These are phyloP conservation scores for Dipodascus albidus DNA, from an alignment of 805 yeast species.

Conservation along the genomic window DNA sequence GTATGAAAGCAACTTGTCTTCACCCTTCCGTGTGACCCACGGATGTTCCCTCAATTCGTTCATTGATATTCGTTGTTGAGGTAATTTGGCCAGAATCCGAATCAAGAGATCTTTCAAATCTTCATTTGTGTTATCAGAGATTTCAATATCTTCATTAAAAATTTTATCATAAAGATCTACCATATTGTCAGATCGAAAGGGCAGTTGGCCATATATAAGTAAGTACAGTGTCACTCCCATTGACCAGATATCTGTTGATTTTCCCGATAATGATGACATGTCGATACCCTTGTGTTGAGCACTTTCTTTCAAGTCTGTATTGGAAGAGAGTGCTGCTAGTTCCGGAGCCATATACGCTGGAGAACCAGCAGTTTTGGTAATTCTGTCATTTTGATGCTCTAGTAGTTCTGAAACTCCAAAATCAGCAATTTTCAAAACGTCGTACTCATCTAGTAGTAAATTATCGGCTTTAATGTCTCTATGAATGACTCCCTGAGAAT, in stretches of 20 bases:
- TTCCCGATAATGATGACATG: conserved; percentile 34
- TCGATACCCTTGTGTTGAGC: background rate
- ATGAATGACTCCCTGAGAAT: conserved; percentile 64
- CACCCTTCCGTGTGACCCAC: conserved; percentile 37
- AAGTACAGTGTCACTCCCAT: conserved; percentile 86
- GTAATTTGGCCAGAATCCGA: conserved; percentile 55
- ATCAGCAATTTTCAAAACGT: conserved; percentile 68
- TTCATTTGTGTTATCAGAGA: conserved; percentile 26
- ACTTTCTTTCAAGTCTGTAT: background rate
- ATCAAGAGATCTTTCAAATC: conserved; percentile 46
- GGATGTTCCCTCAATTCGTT: conserved; percentile 64
- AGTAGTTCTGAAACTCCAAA: conserved; percentile 69
- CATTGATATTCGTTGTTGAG: conserved; percentile 55
- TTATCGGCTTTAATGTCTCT: conserved; percentile 90
- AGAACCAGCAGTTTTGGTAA: conserved; percentile 88
- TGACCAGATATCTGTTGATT: conserved; percentile 90
- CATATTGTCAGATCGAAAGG: conserved; percentile 70
- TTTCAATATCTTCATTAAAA: conserved; percentile 33
- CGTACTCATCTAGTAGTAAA: conserved; percentile 46
- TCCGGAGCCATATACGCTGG: conserved; percentile 97
- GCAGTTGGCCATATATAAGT: conserved; percentile 71
- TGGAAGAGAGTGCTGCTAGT: conserved; percentile 29
- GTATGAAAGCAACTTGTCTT: conserved; percentile 23
- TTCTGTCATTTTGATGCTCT: conserved; percentile 25
- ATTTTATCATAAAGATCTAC: conserved; percentile 68